Evolutionary conservation across 2,329 filamentous ascomycete species (phyloP), one percentile per base, ranked within the genome.

Genomic region (Fusarium anthophilum): DNA sequence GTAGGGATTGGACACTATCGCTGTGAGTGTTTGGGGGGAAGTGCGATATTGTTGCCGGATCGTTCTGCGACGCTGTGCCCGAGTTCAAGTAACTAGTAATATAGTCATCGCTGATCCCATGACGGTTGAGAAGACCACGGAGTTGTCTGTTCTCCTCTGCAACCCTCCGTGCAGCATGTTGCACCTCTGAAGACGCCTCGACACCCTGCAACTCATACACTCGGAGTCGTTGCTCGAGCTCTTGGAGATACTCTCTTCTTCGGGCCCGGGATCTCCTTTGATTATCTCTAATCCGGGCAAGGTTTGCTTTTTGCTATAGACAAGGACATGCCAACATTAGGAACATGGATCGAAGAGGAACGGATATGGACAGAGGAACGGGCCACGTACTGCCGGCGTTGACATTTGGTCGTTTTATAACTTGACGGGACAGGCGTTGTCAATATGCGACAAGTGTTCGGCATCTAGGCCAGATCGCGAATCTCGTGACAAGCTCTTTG

Each of bases 251-350:
- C 78, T 94, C 92, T 83, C 92, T 93, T 72, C 91, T 88, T 41
- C 92, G 88, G 51, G 92, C 92, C 60, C 93, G 90, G n/a, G 91
- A 94, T 70, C 92, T 90, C 63, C 93, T 87, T 80, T 95, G 93
- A 77, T 95, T 95, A 77, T 95, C 91, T 73, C 93, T 89, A 74
- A 94, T 91, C 66, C 92, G 91, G 70, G 82, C 82, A 75, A 84
- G 78, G 65, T 84, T 84, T 69, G 81, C 81, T 69, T 81, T 82
- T 73, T 83, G 81, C 82, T 83, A 73, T 28, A 65, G 56, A 64
- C 28, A 67, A 39, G 45, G 70, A 69, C 61, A 59, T 56, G 37
- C 66, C 63, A 57, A 39, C 35, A 64, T 75, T 65, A 77, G 67
- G 66, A 71, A 73, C 62, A 66, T 44, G 56, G 62, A 65, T 66